These are phyloP conservation scores for Ilex aquifolium DNA, from an alignment of 257 asterid species.

Conservation along the genomic window DNA sequence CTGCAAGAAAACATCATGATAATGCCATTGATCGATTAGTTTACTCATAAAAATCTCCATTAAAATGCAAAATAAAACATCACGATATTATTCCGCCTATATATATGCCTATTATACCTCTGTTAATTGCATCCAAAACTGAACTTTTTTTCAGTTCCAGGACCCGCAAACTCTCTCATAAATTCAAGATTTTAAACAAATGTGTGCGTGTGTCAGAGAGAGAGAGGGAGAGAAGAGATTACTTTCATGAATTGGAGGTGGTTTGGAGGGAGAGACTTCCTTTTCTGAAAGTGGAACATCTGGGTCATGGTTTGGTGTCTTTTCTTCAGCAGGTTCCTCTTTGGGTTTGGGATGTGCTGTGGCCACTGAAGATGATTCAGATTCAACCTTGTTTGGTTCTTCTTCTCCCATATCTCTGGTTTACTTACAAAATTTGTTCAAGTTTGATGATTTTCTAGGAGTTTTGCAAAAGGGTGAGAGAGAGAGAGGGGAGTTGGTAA, in stretches of 20 bases:
- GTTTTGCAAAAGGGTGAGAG: too few relatives aligned
- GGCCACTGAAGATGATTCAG: slow-evolving; percentile 1
- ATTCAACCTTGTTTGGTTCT: slow-evolving; percentile 7
- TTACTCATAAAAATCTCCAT: too few relatives aligned
- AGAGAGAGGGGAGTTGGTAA: too few relatives aligned
- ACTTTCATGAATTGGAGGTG: slow-evolving; percentile 11
- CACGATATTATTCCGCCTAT: too few relatives aligned
- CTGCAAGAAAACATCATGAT: slow-evolving; percentile 9
- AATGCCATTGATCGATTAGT: not conserved
- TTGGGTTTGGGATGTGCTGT: not conserved
- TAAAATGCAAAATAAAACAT: too few relatives aligned
- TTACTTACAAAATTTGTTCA: too few relatives aligned
- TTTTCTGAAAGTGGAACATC: slow-evolving; percentile 9
- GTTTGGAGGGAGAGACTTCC: slow-evolving; percentile 11
- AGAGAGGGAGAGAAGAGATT: not conserved
- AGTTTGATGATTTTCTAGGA: too few relatives aligned
- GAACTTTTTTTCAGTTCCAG: slow-evolving; percentile 10
- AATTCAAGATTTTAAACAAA: not conserved
- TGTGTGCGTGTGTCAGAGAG: too few relatives aligned
- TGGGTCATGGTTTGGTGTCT: slow-evolving; percentile 1
- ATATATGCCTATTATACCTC: too few relatives aligned
- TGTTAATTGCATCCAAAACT: too few relatives aligned
- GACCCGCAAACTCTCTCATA: slow-evolving; percentile 17
- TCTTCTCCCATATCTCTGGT: slow-evolving; percentile 18
- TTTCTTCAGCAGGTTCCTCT: slow-evolving; percentile 8